These are phyloP conservation scores for Mucor circinelloides DNA, from an alignment of 371 early-diverging fungal species.

Conservation along the genomic window DNA sequence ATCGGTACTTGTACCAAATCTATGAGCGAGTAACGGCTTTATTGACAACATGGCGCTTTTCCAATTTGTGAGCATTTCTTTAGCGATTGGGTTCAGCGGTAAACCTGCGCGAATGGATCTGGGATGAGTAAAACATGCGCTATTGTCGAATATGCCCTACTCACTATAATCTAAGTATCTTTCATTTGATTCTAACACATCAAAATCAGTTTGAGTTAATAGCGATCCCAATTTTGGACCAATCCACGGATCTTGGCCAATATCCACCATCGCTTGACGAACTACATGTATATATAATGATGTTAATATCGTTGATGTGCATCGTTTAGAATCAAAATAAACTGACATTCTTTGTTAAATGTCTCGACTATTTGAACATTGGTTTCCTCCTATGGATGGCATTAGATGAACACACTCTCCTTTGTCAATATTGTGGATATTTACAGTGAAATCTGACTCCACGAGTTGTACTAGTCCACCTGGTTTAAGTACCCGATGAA, in stretches of 20 bases:
- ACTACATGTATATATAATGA: constrained; percentile 33
- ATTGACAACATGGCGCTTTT: constrained; percentile 37
- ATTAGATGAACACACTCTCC: not conserved
- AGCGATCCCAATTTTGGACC: constrained; percentile 31
- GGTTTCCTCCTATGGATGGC: constrained; percentile 10
- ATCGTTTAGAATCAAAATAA: not conserved
- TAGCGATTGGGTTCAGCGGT: constrained; percentile 32
- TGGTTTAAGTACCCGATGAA: constrained; percentile 49
- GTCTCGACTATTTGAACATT: constrained; percentile 10
- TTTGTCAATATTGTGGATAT: not conserved
- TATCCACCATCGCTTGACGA: constrained; percentile 28
- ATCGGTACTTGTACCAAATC: constrained; percentile 26
- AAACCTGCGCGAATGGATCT: constrained; percentile 16
- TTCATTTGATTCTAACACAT: constrained; percentile 26
- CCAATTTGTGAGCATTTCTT: constrained; percentile 48
- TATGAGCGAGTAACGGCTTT: constrained; percentile 33
- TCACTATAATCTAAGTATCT: constrained; percentile 31
- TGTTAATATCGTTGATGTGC: not conserved
- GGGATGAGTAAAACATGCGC: not conserved
- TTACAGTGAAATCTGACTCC: constrained; percentile 49
- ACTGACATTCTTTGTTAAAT: constrained; percentile 21
- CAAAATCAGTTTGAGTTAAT: constrained; percentile 26
- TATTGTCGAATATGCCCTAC: not conserved
- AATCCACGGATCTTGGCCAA: constrained; percentile 40
- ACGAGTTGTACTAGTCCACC: constrained; percentile 47